A percentile compares a stretch with the other conserved stretches of the same genome.
Conservation (phyloP, 148 eudicot species). For the Persicaria maculosa region DNA sequence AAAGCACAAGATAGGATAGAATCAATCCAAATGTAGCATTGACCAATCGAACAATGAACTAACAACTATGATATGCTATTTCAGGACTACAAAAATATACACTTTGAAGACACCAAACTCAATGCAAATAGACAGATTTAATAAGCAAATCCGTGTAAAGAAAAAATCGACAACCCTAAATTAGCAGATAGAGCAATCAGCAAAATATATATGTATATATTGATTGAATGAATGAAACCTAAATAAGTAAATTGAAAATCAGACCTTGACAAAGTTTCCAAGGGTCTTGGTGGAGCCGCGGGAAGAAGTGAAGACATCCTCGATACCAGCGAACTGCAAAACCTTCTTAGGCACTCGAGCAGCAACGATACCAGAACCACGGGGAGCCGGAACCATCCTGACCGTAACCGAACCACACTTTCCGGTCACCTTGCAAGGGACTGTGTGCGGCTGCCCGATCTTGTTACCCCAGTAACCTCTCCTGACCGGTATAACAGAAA, state of each 20-base stretch:
- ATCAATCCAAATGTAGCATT: too few species aligned
- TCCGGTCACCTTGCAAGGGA: conserved; percentile 79
- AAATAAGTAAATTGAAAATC: not conserved
- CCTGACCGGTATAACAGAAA: conserved; percentile 68
- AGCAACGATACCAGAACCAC: conserved; percentile 80
- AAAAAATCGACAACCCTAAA: too few species aligned
- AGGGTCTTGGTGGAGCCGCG: conserved; percentile 83
- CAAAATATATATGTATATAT: too few species aligned
- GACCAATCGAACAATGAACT: too few species aligned
- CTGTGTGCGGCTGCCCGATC: conserved; percentile 77
- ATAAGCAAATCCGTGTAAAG: too few species aligned
- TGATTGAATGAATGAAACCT: too few species aligned
- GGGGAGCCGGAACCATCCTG: conserved; percentile 66
- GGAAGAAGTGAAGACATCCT: conserved; percentile 74
- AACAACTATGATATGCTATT: too few species aligned
- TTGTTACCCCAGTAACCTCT: conserved; percentile 86
- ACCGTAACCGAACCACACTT: conserved; percentile 80
- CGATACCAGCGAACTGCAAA: conserved; percentile 79
- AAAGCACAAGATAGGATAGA: too few species aligned
- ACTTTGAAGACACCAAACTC: too few species aligned
- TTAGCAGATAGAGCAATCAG: too few species aligned
- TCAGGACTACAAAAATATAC: too few species aligned
- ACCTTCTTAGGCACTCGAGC: conserved; percentile 87
- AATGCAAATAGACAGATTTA: too few species aligned
- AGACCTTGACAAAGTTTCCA: conserved; percentile 80